These are phyloP conservation scores for Eucalyptus erythrocorys DNA, from an alignment of 345 rosid genomes.

Conservation along the genomic window DNA sequence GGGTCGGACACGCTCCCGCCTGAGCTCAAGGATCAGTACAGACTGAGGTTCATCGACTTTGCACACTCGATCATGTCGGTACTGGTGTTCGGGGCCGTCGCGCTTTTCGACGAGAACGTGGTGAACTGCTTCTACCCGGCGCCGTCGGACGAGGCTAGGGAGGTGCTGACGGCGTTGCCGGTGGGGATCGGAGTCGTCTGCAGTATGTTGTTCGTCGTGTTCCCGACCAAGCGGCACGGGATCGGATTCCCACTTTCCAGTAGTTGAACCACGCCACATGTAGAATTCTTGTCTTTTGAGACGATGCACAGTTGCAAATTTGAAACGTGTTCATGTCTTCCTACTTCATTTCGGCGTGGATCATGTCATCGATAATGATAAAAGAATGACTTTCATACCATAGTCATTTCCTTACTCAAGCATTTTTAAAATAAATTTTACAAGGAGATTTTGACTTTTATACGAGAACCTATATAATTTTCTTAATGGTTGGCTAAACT, in stretches of 20 bases:
- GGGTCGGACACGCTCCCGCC: conserved; percentile 52
- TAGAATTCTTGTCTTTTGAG: neutral
- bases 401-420: neutral
- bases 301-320: neutral
- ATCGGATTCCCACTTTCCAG: conserved; percentile 71
- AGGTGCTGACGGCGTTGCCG: conserved; percentile 67
- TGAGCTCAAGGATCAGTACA: conserved; percentile 37
- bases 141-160: conserved; percentile 57
- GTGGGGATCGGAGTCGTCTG: conserved; percentile 67
- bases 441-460: neutral
- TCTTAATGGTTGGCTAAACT: neutral
- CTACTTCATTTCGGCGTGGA: neutral
- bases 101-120: conserved; percentile 62
- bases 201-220: conserved; percentile 71
- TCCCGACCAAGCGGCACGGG: conserved; percentile 85
- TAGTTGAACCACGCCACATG: neutral
- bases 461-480: neutral
- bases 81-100: conserved; percentile 64
- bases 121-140: conserved; percentile 65
- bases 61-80: conserved; percentile 70
- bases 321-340: neutral
- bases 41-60: conserved; percentile 58
- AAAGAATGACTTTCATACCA: neutral
- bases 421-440: neutral
- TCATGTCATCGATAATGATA: neutral